Conservation (phyloP, 208 protist species). For the Crithidia acanthocephali region DNA sequence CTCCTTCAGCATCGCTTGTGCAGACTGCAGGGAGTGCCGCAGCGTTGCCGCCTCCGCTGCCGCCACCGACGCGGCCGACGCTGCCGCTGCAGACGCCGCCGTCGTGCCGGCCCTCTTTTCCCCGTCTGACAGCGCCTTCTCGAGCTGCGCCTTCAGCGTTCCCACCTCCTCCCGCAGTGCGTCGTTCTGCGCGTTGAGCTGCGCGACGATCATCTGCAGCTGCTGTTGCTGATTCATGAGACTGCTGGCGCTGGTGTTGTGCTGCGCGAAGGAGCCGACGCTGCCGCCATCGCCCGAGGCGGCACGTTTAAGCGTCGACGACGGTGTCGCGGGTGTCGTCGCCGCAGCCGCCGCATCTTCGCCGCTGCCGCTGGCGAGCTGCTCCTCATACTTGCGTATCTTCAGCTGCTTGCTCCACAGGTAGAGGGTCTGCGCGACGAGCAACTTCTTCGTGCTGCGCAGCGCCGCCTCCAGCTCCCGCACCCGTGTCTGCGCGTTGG, state of each 20-base stretch:
- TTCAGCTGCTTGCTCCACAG: slow-evolving; percentile 74
- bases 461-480: slow-evolving; percentile 53
- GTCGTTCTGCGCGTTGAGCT: slow-evolving; percentile 60
- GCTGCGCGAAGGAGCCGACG: background rate
- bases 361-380: slow-evolving; percentile 9
- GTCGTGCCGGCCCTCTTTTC: background rate
- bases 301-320: background rate
- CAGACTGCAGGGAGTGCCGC: slow-evolving; percentile 18
- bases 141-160: slow-evolving; percentile 26
- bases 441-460: slow-evolving; percentile 37
- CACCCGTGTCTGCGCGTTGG: slow-evolving; percentile 50
- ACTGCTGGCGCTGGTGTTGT: background rate
- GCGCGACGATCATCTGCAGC: slow-evolving; percentile 62
- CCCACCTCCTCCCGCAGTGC: slow-evolving; percentile 44
- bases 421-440: slow-evolving; percentile 72
- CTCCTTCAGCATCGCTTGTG: slow-evolving; percentile 43
- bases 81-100: background rate
- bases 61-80: background rate
- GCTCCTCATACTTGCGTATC: slow-evolving; percentile 31
- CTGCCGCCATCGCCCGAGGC: background rate
- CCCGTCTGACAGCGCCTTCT: slow-evolving; percentile 14
- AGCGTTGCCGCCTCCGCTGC: slow-evolving; percentile 26
- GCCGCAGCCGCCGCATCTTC: background rate
- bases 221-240: slow-evolving; percentile 39
- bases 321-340: too few relatives aligned